Base-by-base conservation (phyloP, 2,329 filamentous ascomycete species). In the Cladosporium sp. region DNA sequence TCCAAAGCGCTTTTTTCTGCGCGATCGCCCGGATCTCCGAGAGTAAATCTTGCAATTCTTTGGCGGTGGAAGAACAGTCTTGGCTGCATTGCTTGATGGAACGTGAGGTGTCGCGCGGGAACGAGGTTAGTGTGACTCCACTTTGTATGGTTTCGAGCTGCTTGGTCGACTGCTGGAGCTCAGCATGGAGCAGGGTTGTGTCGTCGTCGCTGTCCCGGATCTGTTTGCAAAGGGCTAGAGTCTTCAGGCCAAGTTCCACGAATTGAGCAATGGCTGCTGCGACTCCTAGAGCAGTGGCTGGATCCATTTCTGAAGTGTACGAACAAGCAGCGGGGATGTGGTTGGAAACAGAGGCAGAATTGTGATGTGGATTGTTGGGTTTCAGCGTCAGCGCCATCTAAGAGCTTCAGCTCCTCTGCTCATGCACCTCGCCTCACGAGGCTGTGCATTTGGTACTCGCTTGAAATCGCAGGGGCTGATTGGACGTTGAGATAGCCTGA, bases 131-230 rank as follows among this genome's bases (percentile, higher is more conserved):
- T 2, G 37, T 29, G n/a, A 62, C 31, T 0, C 23, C 49, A 18
- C 16, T 28, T 21, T 44, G 53, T 23, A 58, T 35, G 5, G 7
- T 23, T 5, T 28, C 31, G 6, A 58, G 16, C 8, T 29, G 26
- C 10, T 23, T 59, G 28, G 23, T 50, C 5, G 40, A 40, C 14
- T 1, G 3, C 6, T 50, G 29, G 5, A 58, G n/a, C n/a, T 59
- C 40, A 7, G 37, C 12, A 2, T 64, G 26, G 5, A 26, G 12
- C n/a, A 58, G 3, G 3, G 40, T 58, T 1, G 37, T n/a, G 35
- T 28, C 53, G 3, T 0, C 46, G 0, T 40, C 50, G 29, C 62
- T 64, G 55, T 64, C 62, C n/a, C 62, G 62, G 23, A 64, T 64
- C n/a, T 64, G 8, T 29, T 64, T 64, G 53, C 53, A 64, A 1